phyloP scores from a whole-genome alignment of 768 basidiomycete species.

The Tricholoma sp. region DNA sequence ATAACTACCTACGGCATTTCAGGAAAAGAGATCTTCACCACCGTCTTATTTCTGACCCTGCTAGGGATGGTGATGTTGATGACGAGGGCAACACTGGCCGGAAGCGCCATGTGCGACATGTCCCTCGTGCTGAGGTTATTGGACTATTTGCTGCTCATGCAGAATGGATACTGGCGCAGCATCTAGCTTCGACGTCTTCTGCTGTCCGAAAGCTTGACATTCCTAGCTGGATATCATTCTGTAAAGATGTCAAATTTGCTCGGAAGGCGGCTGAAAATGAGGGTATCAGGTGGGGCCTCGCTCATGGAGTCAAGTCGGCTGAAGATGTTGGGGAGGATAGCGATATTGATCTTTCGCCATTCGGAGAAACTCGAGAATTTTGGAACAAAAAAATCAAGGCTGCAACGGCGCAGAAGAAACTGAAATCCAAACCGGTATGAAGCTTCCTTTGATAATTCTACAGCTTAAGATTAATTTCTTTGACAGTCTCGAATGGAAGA shows the following conservation, averaged over 20 bases:
- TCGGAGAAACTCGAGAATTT: slow-evolving; percentile 22
- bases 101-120: slow-evolving; percentile 39
- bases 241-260: slow-evolving; percentile 22
- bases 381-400: slow-evolving; percentile 25
- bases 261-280: slow-evolving; percentile 25
- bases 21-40: slow-evolving; percentile 19
- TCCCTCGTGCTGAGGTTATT: slow-evolving; percentile 48
- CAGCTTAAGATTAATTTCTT: neutral
- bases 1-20: slow-evolving; percentile 31
- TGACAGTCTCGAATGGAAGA: neutral
- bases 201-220: slow-evolving; percentile 34
- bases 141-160: slow-evolving; percentile 49
- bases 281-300: slow-evolving; percentile 27
- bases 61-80: slow-evolving; percentile 21
- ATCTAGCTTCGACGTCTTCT: slow-evolving; percentile 23
- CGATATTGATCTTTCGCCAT: slow-evolving; percentile 21
- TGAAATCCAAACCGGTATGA: slow-evolving; percentile 4
- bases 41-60: slow-evolving; percentile 31
- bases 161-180: slow-evolving; percentile 55
- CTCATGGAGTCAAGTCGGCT: slow-evolving; percentile 20
- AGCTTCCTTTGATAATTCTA: neutral
- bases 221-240: slow-evolving; percentile 44
- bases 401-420: slow-evolving; percentile 4
- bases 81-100: slow-evolving; percentile 21
- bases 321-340: slow-evolving; percentile 9